phyloP scores from a whole-genome alignment of 2,329 filamentous ascomycete genomes.

The Dactylella cylindrospora region DNA sequence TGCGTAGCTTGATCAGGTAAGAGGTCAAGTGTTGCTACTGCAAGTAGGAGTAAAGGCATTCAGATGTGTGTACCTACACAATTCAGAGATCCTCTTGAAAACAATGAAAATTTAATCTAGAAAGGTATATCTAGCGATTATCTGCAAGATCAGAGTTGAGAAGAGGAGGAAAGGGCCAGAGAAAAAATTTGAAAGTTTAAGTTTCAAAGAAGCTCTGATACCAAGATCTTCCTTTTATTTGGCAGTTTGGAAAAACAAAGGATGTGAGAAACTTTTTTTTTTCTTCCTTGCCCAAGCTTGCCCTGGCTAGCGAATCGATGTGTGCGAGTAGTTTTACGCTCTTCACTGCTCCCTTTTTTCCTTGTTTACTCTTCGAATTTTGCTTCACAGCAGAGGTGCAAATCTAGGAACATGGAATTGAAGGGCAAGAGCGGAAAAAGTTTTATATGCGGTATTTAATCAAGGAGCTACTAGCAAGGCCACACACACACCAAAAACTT shows the following conservation, averaged over 20 bases:
- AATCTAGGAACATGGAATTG: no score
- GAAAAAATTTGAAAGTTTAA: conserved; percentile 17
- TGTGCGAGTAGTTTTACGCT: not conserved
- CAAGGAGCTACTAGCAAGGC: conserved; percentile 17
- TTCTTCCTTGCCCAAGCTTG: not conserved
- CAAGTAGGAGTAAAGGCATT: conserved; percentile 4
- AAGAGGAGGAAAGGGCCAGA: conserved; percentile 4
- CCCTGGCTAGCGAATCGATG: not conserved
- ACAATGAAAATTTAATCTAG: not conserved
- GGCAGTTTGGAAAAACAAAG: not conserved
- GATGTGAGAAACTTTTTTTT: not conserved
- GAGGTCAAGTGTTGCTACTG: conserved; percentile 17
- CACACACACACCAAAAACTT: conserved; percentile 13
- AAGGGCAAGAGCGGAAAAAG: conserved; percentile 42
- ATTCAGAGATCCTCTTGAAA: conserved; percentile 11
- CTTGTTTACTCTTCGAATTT: not conserved
- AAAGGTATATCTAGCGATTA: not conserved
- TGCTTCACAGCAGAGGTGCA: no score
- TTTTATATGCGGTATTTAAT: conserved; percentile 46
- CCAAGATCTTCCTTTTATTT: conserved; percentile 30
- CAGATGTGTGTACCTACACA: conserved; percentile 22
- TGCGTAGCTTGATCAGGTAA: conserved; percentile 22
- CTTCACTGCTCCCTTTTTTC: not conserved
- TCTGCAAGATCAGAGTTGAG: not conserved
- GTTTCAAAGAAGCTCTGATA: conserved; percentile 34